Base-by-base conservation (phyloP, 2,329 filamentous ascomycete species). In the Colletotrichum tropicicola region DNA sequence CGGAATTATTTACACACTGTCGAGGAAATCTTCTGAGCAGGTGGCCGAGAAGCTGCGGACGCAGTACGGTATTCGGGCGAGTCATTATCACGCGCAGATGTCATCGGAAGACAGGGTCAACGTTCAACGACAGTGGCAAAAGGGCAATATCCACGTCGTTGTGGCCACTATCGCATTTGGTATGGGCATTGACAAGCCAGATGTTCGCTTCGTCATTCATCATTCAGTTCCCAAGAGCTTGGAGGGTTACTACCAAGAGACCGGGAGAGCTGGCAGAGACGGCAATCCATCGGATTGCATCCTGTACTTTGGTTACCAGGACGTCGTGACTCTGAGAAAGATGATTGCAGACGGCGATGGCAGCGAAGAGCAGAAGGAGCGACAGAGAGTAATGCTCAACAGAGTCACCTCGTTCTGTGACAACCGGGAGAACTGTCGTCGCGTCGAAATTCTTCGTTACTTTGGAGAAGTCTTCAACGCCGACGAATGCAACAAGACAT, bases 171-270 rank as follows among this genome's bases (percentile, higher is more conserved):
- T 99, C 76, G 96, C 96, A 23, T 99, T 99, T 74, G 96, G 96
- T 6, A 99, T 99, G 96, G 96, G 96, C n/a, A 99, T 99, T 69
- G 96, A 99, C 81, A 99, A 99, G 77, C 88, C 94, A 1, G 92
- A 99, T 75, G 96, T 99, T 49, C 92, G 96, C 27, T 99, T 97
- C 75, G 96, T 99, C 32, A 93, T 99, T 41, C 97, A 99, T 74
- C 91, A 97, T 72, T 92, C 90, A 44, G 84, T 99, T 6, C 96
- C 96, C 1, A 98, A 99, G 78, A 98, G 93, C 71, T 82, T 99
- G 57, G 96, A 99, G 79, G 96, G 96, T 1, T 99, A 99, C 77
- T 99, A 99, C 73, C 96, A 99, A 75, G 96, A 99, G 77, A 99
- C 96, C 45, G 96, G 96, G 1, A 91, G 96, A 71, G 96, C 97